These are phyloP conservation scores for Wickerhamomyces sp. DNA, from an alignment of 1,139 yeast genomes.

Conservation along the genomic window DNA sequence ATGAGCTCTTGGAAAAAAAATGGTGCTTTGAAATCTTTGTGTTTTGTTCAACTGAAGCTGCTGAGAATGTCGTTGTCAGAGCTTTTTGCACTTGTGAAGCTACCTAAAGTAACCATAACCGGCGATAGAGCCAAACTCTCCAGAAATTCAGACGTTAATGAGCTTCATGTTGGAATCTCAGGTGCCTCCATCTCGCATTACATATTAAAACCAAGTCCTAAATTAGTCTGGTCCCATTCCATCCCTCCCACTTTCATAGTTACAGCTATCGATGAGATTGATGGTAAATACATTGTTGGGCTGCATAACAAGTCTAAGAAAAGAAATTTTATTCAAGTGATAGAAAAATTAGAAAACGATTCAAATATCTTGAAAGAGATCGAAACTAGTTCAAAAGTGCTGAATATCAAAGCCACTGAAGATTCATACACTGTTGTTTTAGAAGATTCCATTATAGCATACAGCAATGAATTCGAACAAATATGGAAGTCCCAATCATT, in stretches of 20 bases:
- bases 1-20: constrained; percentile 1
- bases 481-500: constrained; percentile 14
- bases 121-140: constrained; percentile 13
- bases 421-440: constrained; percentile 9
- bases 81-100: constrained; percentile 17
- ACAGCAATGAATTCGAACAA: constrained; percentile 7
- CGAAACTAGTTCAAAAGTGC: constrained; percentile 9
- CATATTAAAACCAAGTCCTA: constrained; percentile 76
- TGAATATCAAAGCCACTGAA: constrained; percentile 8
- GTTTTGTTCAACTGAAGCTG: background rate
- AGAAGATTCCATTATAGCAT: constrained; percentile 9
- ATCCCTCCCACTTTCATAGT: constrained; percentile 58
- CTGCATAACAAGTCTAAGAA: constrained; percentile 32
- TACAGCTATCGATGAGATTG: constrained; percentile 16
- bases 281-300: constrained; percentile 26
- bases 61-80: constrained; percentile 21
- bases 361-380: constrained; percentile 17
- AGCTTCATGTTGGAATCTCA: constrained; percentile 58
- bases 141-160: constrained; percentile 20
- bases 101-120: constrained; percentile 21
- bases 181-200: constrained; percentile 73
- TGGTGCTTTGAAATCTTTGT: background rate
- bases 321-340: constrained; percentile 11
- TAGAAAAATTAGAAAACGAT: constrained; percentile 18
- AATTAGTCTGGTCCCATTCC: constrained; percentile 67